A percentile compares a stretch with the other conserved stretches of the same genome.
Evolutionary conservation across 2,329 filamentous ascomycete species (phyloP).

Genomic region (Alternaria metachromatica): DNA sequence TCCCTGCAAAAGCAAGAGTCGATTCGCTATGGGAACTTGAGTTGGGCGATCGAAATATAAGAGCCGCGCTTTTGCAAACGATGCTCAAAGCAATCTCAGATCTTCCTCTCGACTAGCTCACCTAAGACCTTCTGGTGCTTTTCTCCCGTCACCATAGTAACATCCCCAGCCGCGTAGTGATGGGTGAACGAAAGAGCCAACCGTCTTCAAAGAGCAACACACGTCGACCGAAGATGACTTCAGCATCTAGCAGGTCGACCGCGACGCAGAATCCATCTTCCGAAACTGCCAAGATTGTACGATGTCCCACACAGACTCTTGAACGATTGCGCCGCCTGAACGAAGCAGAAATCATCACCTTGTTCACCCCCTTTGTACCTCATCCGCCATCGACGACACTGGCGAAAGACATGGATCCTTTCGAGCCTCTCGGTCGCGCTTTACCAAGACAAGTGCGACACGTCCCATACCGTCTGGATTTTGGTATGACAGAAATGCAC

Average conservation of each 20-base stretch:
- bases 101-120: background rate
- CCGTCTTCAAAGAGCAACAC: conserved; percentile 1
- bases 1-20: conserved; percentile 6
- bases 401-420: conserved; percentile 66
- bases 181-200: background rate
- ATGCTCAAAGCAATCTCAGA: background rate
- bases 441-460: conserved; percentile 70
- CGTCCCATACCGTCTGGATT: conserved; percentile 70
- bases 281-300: conserved; percentile 30
- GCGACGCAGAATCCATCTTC: conserved; percentile 9
- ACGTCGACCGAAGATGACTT: background rate
- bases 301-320: conserved; percentile 33
- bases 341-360: conserved; percentile 50
- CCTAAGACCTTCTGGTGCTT: background rate
- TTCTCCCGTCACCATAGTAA: background rate
- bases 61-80: background rate
- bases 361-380: conserved; percentile 64
- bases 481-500: conserved; percentile 70
- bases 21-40: conserved; percentile 7
- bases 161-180: background rate
- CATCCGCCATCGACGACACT: conserved; percentile 41
- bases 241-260: background rate
- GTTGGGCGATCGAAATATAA: conserved; percentile 6
- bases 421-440: conserved; percentile 72
- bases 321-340: conserved; percentile 43